Base-by-base conservation (phyloP, 305 asterid genomes). In the Rubia tinctorum region DNA sequence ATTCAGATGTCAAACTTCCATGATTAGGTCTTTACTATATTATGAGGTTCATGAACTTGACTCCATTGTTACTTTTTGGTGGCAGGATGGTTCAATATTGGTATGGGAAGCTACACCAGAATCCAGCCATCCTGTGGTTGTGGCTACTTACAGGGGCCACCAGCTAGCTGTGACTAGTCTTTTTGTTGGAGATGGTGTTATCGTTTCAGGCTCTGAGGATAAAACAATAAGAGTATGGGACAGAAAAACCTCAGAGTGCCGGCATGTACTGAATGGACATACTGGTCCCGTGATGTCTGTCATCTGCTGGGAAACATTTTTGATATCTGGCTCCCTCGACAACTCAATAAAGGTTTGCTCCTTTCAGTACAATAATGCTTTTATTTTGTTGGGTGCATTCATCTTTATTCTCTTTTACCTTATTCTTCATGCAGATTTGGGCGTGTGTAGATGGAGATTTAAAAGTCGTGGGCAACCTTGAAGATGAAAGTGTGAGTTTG, bases 281-380 rank as follows among this genome's bases (percentile, higher is more conserved):
- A 71, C 82, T 2, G 73, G 72, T 53, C 82, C 45, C 7, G 95
- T 88, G 23, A 86, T 70, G 23, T 81, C 95, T 71, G 71, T 91
- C 55, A 71, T 90, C 18, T 88, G 90, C 76, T 91, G 90, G 90
- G 85, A 82, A 43, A 27, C 34, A 1, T 88, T 71, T 73, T 76
- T 91, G 77, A 8, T 91, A 42, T 83, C 95, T 12, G 88, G 90
- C 64, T 90, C 97, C 18, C 75, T 87, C 40, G 97, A 91, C 80
- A 84, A 84, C 8, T 84, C 91, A 27, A 3, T 91, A 8, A 89
- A 87, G 83, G 86, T 90, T 20, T 25, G 78, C 45, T 47, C 53
- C 14, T 18, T 68, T 61, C 11, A 59, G 7, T 37, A 43, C 6
- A 20, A 22, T 11, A 39, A 42, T 10, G 39, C 4, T 2, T 2